Evolutionary conservation across 768 basidiomycete species (phyloP), one percentile per base, ranked within the genome.

Genomic region (Termitomyces titanicus): DNA sequence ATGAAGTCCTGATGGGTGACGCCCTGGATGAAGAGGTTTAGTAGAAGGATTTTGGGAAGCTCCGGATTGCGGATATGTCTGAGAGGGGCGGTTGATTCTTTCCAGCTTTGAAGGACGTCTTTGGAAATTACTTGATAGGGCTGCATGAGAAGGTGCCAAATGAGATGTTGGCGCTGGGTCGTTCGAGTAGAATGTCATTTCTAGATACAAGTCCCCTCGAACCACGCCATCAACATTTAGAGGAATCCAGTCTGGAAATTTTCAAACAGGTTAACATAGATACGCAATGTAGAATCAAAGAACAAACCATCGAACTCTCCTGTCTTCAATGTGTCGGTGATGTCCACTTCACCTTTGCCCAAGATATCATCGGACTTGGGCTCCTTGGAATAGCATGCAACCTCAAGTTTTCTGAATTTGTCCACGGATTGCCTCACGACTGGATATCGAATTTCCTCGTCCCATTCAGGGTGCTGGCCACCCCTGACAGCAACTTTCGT

Each of bases 391-490:
- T 81, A 96, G 65, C 91, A 92, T 13, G 85, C 80, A 1, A 96
- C 76, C 60, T 86, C 83, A 39, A 97, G 67, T 49, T 77, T 82
- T 67, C 86, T 74, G 59, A 76, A 74, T 59, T 84, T 83, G 33
- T 81, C 80, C 9, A 66, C 68, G 0, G 67, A 59, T n/a, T 81
- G 79, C 62, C 82, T 84, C 61, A 80, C 68, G 45, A 98, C 77
- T 5, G 85, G 79, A 68, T 94, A 85, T 40, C 92, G 83, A 50
- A 95, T 69, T 69, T 97, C 94, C 33, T 84, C 84, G 66, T 97
- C 94, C 93, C 94, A 98, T 56, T 86, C 82, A 2, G 95, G 95
- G 69, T 92, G 89, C 66, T 98, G 95, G 0, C 95, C 95, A 2
- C 94, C 94, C 66, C 87, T 92, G 61, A 84, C 76, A 63, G 92